Evolutionary conservation across 495 filamentous ascomycete genomes (phyloP).

Genomic region (Penicillium ucsense): DNA sequence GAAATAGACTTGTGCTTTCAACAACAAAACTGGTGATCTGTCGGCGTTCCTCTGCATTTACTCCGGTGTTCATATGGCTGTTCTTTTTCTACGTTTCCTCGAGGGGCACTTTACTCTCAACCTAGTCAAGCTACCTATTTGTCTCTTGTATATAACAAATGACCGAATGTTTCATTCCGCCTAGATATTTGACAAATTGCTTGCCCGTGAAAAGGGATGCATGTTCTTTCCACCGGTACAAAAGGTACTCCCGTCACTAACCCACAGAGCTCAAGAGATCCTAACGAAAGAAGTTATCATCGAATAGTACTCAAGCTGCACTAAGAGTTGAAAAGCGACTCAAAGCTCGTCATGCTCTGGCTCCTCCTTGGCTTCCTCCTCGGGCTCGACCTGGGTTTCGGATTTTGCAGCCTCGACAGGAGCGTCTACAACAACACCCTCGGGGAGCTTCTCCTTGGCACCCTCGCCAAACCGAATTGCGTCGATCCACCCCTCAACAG

Average conservation of each 20-base stretch:
- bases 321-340: too few species aligned
- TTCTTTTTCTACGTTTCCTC: conserved; percentile 7
- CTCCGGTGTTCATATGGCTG: conserved; percentile 13
- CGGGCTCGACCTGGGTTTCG: too few species aligned
- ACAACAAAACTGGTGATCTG: not conserved
- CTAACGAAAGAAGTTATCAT: too few species aligned
- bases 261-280: too few species aligned
- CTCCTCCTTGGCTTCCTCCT: conserved; percentile 31
- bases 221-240: not conserved
- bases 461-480: conserved; percentile 78
- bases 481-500: conserved; percentile 80
- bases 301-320: too few species aligned
- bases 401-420: not conserved
- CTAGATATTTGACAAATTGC: too few species aligned
- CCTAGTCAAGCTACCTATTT: conserved; percentile 5
- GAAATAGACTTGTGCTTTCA: conserved; percentile 13
- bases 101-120: conserved; percentile 1
- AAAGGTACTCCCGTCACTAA: not conserved
- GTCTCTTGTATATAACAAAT: conserved; percentile 13
- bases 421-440: conserved; percentile 52
- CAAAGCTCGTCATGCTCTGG: conserved; percentile 23
- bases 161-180: conserved; percentile 3
- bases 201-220: not conserved
- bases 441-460: conserved; percentile 70
- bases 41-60: conserved; percentile 18